A percentile compares a stretch with the other conserved stretches of the same genome.
phyloP scores from a whole-genome alignment of 176 grass and related monocot species.

The Triticum dicoccoides region DNA sequence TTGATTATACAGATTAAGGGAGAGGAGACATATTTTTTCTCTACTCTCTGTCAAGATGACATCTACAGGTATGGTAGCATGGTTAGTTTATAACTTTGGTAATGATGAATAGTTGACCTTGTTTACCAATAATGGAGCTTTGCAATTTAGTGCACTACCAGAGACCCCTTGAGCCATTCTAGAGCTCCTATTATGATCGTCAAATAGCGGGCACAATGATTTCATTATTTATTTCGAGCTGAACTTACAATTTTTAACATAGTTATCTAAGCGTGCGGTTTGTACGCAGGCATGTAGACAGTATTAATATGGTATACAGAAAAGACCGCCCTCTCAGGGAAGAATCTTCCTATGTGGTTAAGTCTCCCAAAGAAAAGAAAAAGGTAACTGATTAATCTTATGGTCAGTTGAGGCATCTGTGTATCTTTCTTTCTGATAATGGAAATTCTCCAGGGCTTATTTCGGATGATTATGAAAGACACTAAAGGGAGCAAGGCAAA shows the following conservation, averaged over 20 bases:
- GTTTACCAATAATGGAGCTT: neutral
- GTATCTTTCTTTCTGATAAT: conserved; percentile 21
- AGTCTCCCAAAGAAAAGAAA: conserved; percentile 85
- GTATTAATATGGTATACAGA: conserved; percentile 65
- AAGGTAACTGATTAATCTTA: conserved; percentile 55
- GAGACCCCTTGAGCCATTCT: conserved; percentile 12
- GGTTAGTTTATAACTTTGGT: conserved; percentile 11
- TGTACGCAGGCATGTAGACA: conserved; percentile 62
- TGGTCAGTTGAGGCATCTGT: neutral
- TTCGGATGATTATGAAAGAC: conserved; percentile 87
- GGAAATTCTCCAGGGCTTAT: conserved; percentile 63
- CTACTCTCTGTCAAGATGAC: conserved; percentile 64
- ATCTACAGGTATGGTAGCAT: conserved; percentile 72
- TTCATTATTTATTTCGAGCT: conserved; percentile 21
- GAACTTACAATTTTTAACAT: conserved; percentile 2
- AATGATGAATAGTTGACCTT: neutral
- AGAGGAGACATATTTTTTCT: conserved; percentile 76
- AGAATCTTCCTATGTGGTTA: conserved; percentile 54
- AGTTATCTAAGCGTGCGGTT: conserved; percentile 22
- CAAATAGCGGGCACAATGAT: neutral
- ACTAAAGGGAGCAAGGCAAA: conserved; percentile 81
- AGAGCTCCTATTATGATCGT: neutral
- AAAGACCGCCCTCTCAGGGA: conserved; percentile 46
- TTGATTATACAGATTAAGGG: conserved; percentile 67
- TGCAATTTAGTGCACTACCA: neutral